phyloP scores from a whole-genome alignment of 202 grass and related monocot genomes.

The Saccharum hybrid region DNA sequence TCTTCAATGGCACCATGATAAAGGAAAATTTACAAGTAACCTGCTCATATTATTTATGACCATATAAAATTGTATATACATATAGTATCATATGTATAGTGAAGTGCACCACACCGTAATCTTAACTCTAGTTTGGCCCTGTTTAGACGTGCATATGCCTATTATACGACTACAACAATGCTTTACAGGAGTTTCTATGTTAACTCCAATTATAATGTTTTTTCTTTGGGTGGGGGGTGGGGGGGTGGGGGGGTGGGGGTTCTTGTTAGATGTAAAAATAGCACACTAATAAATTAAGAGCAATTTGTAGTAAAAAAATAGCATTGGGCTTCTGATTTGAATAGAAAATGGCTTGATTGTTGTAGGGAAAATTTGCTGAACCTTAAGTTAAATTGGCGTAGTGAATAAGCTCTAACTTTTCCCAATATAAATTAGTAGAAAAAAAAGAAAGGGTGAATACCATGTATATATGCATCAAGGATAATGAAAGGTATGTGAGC shows the following conservation, averaged over 20 bases:
- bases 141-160: too few species aligned
- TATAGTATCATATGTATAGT: too few species aligned
- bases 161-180: too few species aligned
- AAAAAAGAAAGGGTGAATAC: neutral
- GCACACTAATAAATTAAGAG: neutral
- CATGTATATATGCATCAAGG: neutral
- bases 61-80: too few species aligned
- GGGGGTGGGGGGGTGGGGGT: too few species aligned
- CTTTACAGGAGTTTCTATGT: too few species aligned
- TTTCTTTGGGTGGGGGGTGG: too few species aligned
- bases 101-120: too few species aligned
- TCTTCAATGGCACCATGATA: neutral
- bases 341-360: neutral
- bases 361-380: neutral
- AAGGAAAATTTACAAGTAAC: neutral
- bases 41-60: too few species aligned
- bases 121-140: too few species aligned
- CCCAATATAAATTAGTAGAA: neutral
- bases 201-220: too few species aligned
- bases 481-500: neutral
- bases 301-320: neutral
- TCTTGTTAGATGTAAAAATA: neutral
- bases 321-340: neutral
- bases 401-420: neutral
- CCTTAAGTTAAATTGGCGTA: neutral